phyloP scores from a whole-genome alignment of 176 grass and related monocot species.

The Oryza nivara region DNA sequence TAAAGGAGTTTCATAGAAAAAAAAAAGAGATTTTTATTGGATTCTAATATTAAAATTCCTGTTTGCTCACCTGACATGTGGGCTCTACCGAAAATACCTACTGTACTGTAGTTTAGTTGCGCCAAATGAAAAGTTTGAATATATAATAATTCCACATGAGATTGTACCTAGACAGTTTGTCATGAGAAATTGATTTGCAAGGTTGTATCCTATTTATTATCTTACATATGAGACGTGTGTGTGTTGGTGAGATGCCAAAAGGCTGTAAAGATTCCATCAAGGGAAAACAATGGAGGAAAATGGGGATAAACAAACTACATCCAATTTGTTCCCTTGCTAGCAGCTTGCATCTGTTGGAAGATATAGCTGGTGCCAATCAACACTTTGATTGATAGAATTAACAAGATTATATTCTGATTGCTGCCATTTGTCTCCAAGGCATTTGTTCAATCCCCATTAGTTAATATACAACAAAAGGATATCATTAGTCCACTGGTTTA shows the following conservation, averaged over 20 bases:
- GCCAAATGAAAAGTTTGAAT: not conserved
- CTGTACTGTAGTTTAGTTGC: too few species aligned
- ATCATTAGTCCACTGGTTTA: not conserved
- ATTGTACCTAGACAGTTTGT: not conserved
- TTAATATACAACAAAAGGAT: not conserved
- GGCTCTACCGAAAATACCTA: not conserved
- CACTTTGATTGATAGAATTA: not conserved
- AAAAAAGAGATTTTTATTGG: not conserved
- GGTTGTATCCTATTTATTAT: conserved; percentile 26
- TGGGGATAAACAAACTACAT: conserved; percentile 10
- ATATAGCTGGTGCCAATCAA: conserved; percentile 48
- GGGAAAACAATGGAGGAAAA: conserved; percentile 29
- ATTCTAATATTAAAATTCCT: not conserved
- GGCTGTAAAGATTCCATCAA: conserved; percentile 55
- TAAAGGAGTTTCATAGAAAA: not conserved
- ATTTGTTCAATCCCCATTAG: not conserved
- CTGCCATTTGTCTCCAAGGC: conserved; percentile 19
- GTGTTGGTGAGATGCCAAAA: conserved; percentile 51
- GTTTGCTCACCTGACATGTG: not conserved
- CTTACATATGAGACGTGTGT: not conserved
- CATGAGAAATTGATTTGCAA: not conserved
- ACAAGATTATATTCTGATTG: conserved; percentile 20
- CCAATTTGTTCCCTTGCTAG: conserved; percentile 48
- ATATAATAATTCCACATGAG: not conserved
- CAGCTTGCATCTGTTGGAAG: conserved; percentile 25